Conservation (phyloP, 2,329 filamentous ascomycete species). For the Rhinocladiella mackenziei region DNA sequence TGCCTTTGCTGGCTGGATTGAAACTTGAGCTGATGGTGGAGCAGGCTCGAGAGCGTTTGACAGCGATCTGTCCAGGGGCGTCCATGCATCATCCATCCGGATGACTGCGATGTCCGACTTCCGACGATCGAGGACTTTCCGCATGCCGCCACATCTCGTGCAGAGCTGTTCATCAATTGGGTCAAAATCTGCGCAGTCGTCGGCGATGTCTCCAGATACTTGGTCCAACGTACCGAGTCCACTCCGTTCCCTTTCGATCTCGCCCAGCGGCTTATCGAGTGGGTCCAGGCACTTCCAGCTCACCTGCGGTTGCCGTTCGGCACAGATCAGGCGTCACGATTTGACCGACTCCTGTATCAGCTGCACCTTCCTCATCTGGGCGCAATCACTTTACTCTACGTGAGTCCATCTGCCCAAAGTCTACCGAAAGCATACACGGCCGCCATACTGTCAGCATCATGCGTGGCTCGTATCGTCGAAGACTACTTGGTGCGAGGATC, state of each 20-base stretch:
- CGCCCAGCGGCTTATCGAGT: conserved; percentile 36
- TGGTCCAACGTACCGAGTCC: conserved; percentile 32
- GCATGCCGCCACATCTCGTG: conserved; percentile 31
- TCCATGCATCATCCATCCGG: conserved; percentile 43
- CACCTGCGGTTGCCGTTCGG: conserved; percentile 36
- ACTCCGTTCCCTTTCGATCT: too few species aligned
- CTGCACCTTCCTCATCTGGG: conserved; percentile 41
- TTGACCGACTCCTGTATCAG: conserved; percentile 42
- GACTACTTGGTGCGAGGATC: conserved; percentile 40
- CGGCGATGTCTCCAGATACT: conserved; percentile 39
- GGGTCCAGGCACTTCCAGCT: conserved; percentile 35
- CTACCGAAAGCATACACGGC: conserved; percentile 3
- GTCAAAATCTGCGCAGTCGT: conserved; percentile 42
- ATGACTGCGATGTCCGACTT: conserved; percentile 41
- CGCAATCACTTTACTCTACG: conserved; percentile 3
- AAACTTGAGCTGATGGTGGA: neutral
- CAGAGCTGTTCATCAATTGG: conserved; percentile 43
- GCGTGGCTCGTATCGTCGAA: conserved; percentile 38
- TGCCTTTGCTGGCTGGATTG: neutral
- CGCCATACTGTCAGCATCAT: conserved; percentile 36
- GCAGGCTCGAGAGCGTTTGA: conserved; percentile 38
- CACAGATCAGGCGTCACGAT: conserved; percentile 32
- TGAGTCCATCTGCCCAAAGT: neutral
- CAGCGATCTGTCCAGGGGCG: conserved; percentile 44
- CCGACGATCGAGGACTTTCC: conserved; percentile 41